Conservation (phyloP, 2,329 filamentous ascomycete species). For the Pseudogymnoascus sp. region DNA sequence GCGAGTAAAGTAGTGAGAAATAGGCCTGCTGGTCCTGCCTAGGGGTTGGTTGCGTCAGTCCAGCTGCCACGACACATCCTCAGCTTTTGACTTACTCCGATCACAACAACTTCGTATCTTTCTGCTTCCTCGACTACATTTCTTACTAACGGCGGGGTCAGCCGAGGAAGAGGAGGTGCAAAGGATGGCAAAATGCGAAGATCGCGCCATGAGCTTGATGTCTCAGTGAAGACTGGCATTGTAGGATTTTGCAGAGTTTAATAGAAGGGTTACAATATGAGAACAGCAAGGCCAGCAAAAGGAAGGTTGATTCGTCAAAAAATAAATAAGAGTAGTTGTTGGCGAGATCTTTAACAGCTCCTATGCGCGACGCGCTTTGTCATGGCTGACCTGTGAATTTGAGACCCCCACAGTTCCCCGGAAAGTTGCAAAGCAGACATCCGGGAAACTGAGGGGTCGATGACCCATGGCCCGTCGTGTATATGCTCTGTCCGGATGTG, state of each 20-base stretch:
- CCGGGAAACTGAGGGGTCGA: background rate
- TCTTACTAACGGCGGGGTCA: constrained; percentile 21
- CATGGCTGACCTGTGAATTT: background rate
- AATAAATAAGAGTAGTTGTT: background rate
- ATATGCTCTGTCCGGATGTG: background rate
- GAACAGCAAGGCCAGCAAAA: background rate
- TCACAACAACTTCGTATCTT: constrained; percentile 36
- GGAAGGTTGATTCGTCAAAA: background rate
- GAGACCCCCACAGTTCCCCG: background rate
- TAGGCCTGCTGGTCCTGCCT: constrained; percentile 37
- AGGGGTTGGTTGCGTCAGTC: background rate
- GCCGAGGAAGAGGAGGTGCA: constrained; percentile 32
- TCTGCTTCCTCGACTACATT: constrained; percentile 18
- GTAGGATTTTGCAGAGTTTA: background rate
- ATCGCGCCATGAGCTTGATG: constrained; percentile 30
- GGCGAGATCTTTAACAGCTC: background rate
- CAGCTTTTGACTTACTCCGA: constrained; percentile 27
- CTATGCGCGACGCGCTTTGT: background rate
- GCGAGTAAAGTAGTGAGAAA: constrained; percentile 36
- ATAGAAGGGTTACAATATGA: background rate
- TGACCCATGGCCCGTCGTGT: background rate
- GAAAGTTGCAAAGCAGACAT: background rate
- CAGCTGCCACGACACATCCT: background rate
- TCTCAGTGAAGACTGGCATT: constrained; percentile 36
- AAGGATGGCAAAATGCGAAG: constrained; percentile 35